phyloP scores from a whole-genome alignment of 2,329 filamentous ascomycete species.

The Scopulariopsis brevicaulis region DNA sequence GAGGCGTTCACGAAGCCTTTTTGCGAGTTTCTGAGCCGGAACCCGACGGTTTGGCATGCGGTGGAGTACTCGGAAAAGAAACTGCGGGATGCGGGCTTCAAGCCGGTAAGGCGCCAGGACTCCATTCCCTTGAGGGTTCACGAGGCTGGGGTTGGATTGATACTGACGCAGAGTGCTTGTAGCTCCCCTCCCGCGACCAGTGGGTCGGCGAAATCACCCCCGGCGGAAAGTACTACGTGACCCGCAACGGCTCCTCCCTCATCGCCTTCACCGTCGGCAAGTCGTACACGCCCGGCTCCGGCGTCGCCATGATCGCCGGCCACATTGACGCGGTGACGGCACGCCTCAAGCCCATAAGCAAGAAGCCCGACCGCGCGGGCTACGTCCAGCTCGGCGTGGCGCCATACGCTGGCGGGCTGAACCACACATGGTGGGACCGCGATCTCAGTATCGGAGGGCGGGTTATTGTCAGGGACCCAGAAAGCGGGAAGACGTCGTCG shows the following conservation, averaged over 20 bases:
- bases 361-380: constrained; percentile 71
- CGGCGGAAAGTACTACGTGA: constrained; percentile 82
- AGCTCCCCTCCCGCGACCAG: constrained; percentile 67
- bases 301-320: constrained; percentile 77
- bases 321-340: constrained; percentile 91
- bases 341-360: constrained; percentile 82
- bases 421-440: constrained; percentile 92
- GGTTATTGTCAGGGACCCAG: constrained; percentile 67
- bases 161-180: neutral
- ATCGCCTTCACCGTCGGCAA: constrained; percentile 79
- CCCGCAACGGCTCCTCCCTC: constrained; percentile 74
- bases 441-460: constrained; percentile 85
- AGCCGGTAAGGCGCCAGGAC: constrained; percentile 37
- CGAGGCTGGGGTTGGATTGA: neutral
- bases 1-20: constrained; percentile 74
- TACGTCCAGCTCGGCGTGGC: constrained; percentile 86
- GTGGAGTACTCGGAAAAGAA: constrained; percentile 69
- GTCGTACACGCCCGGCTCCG: constrained; percentile 73
- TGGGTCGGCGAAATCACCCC: constrained; percentile 64
- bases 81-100: constrained; percentile 62
- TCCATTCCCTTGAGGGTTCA: neutral
- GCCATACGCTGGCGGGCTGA: constrained; percentile 81
- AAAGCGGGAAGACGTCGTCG: constrained; percentile 63
- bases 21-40: constrained; percentile 74
- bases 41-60: constrained; percentile 89